Percentiles rank a stretch among this genome's conserved stretches.
Evolutionary conservation across 768 basidiomycete species (phyloP).

Genomic region (Dioszegia aurantiaca): DNA sequence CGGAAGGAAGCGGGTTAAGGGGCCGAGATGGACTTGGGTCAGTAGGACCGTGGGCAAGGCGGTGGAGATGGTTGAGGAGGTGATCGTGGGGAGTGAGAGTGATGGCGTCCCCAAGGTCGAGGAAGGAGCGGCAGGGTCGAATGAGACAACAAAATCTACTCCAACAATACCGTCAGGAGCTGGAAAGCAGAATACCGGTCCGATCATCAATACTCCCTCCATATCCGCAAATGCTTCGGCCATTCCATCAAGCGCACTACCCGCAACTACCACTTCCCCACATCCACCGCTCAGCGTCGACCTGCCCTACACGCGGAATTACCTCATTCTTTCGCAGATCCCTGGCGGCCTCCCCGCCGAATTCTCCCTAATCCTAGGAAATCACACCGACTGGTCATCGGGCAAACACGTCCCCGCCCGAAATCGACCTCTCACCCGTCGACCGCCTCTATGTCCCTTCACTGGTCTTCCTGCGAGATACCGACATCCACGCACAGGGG

Average conservation of each 20-base stretch:
- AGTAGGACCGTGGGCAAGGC: constrained; percentile 42
- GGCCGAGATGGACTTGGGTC: constrained; percentile 49
- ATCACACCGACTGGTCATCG: constrained; percentile 64
- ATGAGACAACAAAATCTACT: not conserved
- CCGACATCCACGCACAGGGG: constrained; percentile 71
- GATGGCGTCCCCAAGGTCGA: no score
- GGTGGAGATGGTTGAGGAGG: constrained; percentile 25
- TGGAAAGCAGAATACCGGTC: not conserved
- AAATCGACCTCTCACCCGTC: constrained; percentile 58
- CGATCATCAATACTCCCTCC: not conserved
- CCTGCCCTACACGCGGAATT: constrained; percentile 42
- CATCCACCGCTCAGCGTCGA: constrained; percentile 10
- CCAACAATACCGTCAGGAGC: not conserved
- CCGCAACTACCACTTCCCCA: not conserved
- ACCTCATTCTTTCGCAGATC: constrained; percentile 48
- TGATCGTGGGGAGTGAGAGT: not conserved
- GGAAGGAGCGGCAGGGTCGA: not conserved
- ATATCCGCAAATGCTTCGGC: not conserved
- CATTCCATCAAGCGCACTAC: not conserved
- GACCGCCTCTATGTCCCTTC: constrained; percentile 66
- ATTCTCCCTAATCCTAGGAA: constrained; percentile 78
- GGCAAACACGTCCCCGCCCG: constrained; percentile 8
- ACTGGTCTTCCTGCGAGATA: constrained; percentile 77
- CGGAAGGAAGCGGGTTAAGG: constrained; percentile 44
- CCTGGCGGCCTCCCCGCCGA: constrained; percentile 57